Evolutionary conservation across 257 asterid species (phyloP).

Genomic region (Solanum sejunctum): DNA sequence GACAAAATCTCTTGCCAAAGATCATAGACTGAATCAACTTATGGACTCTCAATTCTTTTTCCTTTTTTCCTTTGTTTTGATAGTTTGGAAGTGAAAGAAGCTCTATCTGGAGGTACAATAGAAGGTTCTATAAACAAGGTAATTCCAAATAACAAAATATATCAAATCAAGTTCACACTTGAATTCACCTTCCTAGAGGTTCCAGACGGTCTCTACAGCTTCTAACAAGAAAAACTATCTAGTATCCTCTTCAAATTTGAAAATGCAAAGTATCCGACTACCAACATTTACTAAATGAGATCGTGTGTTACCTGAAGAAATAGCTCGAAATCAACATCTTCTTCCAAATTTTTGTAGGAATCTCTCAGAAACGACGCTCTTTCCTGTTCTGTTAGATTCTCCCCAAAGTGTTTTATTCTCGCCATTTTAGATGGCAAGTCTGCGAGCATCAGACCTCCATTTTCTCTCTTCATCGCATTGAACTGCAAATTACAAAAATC

Average conservation of each 20-base stretch:
- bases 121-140: background rate
- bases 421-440: constrained; percentile 84
- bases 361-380: constrained; percentile 60
- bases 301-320: constrained; percentile 58
- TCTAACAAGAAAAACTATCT: background rate
- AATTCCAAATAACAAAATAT: background rate
- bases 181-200: background rate
- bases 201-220: background rate
- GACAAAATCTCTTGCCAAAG: background rate
- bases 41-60: background rate
- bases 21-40: background rate
- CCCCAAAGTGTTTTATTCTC: constrained; percentile 75
- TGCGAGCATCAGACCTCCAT: constrained; percentile 44
- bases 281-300: background rate
- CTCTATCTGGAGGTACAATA: background rate
- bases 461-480: constrained; percentile 65
- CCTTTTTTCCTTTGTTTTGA: background rate
- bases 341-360: constrained; percentile 51
- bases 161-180: background rate
- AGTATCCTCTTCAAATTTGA: background rate
- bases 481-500: constrained; percentile 33
- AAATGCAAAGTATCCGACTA: background rate
- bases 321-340: constrained; percentile 83
- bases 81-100: background rate
- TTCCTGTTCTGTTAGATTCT: constrained; percentile 72